Base-by-base conservation (phyloP, 257 asterid species). In the Nicotiana attenuata region DNA sequence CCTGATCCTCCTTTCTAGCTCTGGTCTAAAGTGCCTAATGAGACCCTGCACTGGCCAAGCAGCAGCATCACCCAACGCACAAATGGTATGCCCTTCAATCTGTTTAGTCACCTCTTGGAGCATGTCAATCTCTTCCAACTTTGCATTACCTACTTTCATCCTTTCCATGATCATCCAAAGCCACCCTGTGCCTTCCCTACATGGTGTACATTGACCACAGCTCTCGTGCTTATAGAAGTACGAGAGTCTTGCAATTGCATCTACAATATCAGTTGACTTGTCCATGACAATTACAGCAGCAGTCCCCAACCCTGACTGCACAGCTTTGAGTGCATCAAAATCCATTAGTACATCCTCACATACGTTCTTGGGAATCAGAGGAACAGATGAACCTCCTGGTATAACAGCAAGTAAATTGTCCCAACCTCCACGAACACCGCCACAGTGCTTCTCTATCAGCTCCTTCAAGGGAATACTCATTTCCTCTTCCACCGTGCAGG, bases 31-130 rank as follows among this genome's bases (percentile, higher is more conserved):
- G 89, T 96, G 98, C 91, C 99, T 87, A 81, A 96, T 94, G 82
- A 96, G 98, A 73, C 99, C 99, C 91, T 96, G 99, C 86, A 96
- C 99, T 2, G 99, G 99, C 99, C 99, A 96, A 82, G 98, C 99
- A 75, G 99, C 99, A 67, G 99, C 99, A 78, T 96, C 99, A 28
- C 99, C 98, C 88, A 96, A 87, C 1, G 99, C 98, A 90, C 99
- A 96, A 26, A 96, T 96, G 2, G 99, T 96, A 90, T 96, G 99
- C n/a, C 98, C 99, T 90, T 96, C 99, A 57, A 96, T 96, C 91
- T 96, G 99, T 91, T 96, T 96, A 0, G 99, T 96, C 90, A 96
- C 93, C 90, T 96, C 98, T 76, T 93, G 98, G 84, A 96, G 98
- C 99, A 96, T 94, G 84, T 96, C 98, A 59, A 96, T 93, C 90